phyloP scores from a whole-genome alignment of 768 basidiomycete genomes.

The Russula emetica region DNA sequence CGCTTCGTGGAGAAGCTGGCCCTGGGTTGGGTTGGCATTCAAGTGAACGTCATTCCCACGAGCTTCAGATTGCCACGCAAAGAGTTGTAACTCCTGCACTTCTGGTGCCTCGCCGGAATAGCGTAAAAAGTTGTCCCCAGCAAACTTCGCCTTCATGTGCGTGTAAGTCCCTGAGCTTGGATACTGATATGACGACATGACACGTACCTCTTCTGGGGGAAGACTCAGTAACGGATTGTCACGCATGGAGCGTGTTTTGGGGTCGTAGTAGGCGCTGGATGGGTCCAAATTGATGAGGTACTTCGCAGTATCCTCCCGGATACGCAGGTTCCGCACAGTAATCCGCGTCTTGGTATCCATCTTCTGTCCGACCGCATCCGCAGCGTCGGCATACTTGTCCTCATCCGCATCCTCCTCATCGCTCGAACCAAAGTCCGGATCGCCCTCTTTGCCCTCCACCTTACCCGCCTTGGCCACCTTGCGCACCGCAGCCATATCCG shows the following conservation, averaged over 20 bases:
- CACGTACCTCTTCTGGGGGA: slow-evolving; percentile 80
- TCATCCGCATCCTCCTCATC: slow-evolving; percentile 96
- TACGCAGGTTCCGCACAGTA: slow-evolving; percentile 96
- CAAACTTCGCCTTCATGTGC: slow-evolving; percentile 68
- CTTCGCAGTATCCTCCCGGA: slow-evolving; percentile 98
- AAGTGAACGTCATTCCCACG: slow-evolving; percentile 94
- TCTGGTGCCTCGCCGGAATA: slow-evolving; percentile 90
- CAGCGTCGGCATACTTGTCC: slow-evolving; percentile 97
- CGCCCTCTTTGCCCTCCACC: slow-evolving; percentile 62
- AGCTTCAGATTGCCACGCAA: slow-evolving; percentile 94
- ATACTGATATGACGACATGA: slow-evolving; percentile 16
- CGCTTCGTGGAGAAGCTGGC: slow-evolving; percentile 85
- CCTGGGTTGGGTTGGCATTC: slow-evolving; percentile 95
- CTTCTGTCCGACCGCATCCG: slow-evolving; percentile 97
- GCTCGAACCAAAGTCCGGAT: slow-evolving; percentile 93
- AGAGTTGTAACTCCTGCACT: slow-evolving; percentile 88
- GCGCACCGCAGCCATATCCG: slow-evolving; percentile 82
- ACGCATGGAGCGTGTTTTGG: slow-evolving; percentile 99
- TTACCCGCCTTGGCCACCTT: slow-evolving; percentile 93
- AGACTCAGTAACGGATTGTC: slow-evolving; percentile 82
- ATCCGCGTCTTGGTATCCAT: slow-evolving; percentile 97
- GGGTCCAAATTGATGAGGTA: slow-evolving; percentile 96
- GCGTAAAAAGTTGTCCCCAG: slow-evolving; percentile 95
- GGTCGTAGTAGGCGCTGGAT: slow-evolving; percentile 96
- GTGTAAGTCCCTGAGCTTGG: slow-evolving; percentile 3